Percentiles rank a stretch among this genome's conserved stretches.
phyloP scores from a whole-genome alignment of 768 basidiomycete species.

The Megacollybia marginata region DNA sequence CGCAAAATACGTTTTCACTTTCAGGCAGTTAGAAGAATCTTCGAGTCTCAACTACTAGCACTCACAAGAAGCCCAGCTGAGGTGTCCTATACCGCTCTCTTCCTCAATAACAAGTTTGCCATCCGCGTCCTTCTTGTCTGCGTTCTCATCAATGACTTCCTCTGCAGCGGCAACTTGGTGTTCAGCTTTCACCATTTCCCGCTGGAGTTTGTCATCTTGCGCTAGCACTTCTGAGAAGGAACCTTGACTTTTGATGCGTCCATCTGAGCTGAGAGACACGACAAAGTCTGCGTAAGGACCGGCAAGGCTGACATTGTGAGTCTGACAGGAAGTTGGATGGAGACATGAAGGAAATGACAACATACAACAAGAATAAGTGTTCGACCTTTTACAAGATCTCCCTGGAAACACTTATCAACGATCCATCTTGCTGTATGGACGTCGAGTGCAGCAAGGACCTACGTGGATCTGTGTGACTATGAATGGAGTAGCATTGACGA shows the following conservation, averaged over 20 bases:
- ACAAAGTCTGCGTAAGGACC: constrained; percentile 34
- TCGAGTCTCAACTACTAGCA: background rate
- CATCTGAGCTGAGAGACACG: constrained; percentile 33
- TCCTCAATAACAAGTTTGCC: constrained; percentile 42
- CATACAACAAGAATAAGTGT: constrained; percentile 36
- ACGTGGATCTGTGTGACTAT: constrained; percentile 34
- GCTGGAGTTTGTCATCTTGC: background rate
- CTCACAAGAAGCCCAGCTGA: constrained; percentile 29
- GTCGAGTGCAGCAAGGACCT: constrained; percentile 41
- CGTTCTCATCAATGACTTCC: constrained; percentile 6
- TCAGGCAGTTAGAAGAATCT: background rate
- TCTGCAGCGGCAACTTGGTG: constrained; percentile 6
- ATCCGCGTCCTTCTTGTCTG: constrained; percentile 10
- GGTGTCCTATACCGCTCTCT: constrained; percentile 36
- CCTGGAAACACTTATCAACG: constrained; percentile 37
- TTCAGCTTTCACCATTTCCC: background rate
- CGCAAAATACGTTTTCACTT: constrained; percentile 17
- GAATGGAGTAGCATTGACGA: constrained; percentile 8
- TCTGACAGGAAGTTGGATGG: constrained; percentile 18
- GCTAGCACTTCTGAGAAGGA: constrained; percentile 27
- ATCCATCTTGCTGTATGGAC: constrained; percentile 46
- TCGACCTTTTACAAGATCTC: constrained; percentile 30
- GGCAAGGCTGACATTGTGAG: constrained; percentile 36
- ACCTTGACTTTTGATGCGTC: constrained; percentile 33
- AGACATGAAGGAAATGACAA: background rate